Percentiles rank a stretch among this genome's conserved stretches.
Evolutionary conservation across 192 early-diverging fungal genomes (phyloP).

Genomic region (Coemansia aciculifera): DNA sequence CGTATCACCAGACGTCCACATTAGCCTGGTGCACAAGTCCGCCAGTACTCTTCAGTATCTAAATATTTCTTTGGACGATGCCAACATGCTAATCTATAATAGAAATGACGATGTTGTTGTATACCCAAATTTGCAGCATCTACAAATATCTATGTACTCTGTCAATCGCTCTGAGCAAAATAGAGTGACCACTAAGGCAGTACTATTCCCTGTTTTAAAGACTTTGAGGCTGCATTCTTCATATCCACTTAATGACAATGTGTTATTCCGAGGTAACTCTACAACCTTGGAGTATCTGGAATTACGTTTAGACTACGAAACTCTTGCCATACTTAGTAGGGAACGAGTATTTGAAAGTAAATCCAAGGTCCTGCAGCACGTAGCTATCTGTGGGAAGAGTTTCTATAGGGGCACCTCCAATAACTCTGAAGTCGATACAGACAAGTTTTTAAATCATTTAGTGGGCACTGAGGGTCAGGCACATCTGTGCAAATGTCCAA

Average conservation of each 20-base stretch:
- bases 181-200: neutral
- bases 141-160: neutral
- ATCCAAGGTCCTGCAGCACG: neutral
- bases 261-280: constrained; percentile 8
- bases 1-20: neutral
- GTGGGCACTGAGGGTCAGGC: no score
- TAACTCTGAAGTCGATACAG: neutral
- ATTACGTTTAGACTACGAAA: neutral
- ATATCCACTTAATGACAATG: constrained; percentile 8
- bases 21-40: neutral
- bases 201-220: neutral
- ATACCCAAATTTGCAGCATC: neutral
- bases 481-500: no score
- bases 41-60: neutral
- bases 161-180: no score
- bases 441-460: no score
- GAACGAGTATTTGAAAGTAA: neutral
- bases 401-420: no score
- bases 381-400: no score
- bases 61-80: neutral
- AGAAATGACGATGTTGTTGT: neutral
- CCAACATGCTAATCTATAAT: neutral
- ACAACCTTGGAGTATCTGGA: neutral
- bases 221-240: neutral
- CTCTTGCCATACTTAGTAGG: neutral